Evolutionary conservation across 371 early-diverging fungal genomes (phyloP).

Genomic region (Chytridium lagenaria): DNA sequence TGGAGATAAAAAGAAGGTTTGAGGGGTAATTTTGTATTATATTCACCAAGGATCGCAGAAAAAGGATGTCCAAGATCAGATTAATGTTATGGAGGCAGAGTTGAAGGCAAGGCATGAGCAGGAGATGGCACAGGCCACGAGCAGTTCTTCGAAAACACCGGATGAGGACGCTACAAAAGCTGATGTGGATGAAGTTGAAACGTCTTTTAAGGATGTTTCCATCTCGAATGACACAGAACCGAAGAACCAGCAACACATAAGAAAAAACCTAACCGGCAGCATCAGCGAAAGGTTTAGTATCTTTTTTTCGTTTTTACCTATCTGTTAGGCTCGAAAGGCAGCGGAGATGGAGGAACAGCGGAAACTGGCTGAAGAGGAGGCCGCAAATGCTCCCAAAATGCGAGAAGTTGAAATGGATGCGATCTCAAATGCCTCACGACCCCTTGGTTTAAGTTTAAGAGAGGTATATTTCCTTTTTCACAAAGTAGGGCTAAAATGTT

Average conservation of each 20-base stretch:
- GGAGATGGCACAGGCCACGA: constrained; percentile 58
- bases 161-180: neutral
- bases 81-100: constrained; percentile 73
- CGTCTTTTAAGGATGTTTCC: neutral
- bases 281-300: constrained; percentile 63
- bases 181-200: constrained; percentile 3
- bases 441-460: neutral
- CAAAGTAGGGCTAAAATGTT: neutral
- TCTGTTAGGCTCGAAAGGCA: constrained; percentile 58
- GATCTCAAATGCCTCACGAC: constrained; percentile 45
- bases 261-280: constrained; percentile 72
- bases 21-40: neutral
- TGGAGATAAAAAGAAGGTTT: constrained; percentile 72
- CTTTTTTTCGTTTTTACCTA: neutral
- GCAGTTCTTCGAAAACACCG: constrained; percentile 15
- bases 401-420: constrained; percentile 74
- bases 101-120: constrained; percentile 68
- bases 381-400: constrained; percentile 74
- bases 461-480: neutral
- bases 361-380: constrained; percentile 81
- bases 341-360: constrained; percentile 78
- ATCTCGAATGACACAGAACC: neutral
- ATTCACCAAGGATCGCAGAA: constrained; percentile 59
- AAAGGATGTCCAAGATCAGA: constrained; percentile 75
- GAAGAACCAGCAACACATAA: constrained; percentile 16